Evolutionary conservation across 2,329 filamentous ascomycete species (phyloP).

Genomic region (Aspergillus ustus): DNA sequence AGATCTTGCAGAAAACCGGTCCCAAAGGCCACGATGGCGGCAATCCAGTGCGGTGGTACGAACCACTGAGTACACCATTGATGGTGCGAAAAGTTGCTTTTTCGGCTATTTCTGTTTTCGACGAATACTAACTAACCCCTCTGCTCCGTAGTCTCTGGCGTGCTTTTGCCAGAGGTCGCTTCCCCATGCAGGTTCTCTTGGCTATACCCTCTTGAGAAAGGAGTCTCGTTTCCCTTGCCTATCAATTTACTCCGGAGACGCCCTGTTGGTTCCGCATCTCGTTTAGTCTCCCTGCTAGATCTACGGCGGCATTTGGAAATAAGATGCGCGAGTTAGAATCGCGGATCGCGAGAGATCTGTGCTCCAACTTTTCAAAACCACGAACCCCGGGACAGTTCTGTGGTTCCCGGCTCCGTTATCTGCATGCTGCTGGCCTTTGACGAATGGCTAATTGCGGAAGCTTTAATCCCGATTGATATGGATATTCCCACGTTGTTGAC

Average conservation of each 20-base stretch:
- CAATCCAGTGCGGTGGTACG: not conserved
- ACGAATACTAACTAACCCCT: not conserved
- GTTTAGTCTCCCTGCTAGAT: not conserved
- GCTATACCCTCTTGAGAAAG: not conserved
- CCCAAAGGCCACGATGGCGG: not conserved
- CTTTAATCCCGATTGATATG: not conserved
- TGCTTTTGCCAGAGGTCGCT: not conserved
- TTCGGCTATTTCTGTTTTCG: not conserved
- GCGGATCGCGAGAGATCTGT: not conserved
- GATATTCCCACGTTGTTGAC: not conserved
- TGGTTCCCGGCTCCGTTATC: not conserved
- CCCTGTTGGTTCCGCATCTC: not conserved
- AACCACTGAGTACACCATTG: not conserved
- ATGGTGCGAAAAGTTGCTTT: conserved; percentile 10
- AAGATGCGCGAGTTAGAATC: not conserved
- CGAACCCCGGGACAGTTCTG: not conserved
- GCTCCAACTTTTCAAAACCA: not conserved
- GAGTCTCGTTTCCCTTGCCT: not conserved
- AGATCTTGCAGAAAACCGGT: not conserved
- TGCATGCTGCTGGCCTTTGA: not conserved
- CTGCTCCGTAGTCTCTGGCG: not conserved
- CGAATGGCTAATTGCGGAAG: conserved; percentile 4
- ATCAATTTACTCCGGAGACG: not conserved
- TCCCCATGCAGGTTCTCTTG: not conserved
- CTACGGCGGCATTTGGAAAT: conserved; percentile 1